Base-by-base conservation (phyloP, 2,329 filamentous ascomycete species). In the Diaporthe humulicola region DNA sequence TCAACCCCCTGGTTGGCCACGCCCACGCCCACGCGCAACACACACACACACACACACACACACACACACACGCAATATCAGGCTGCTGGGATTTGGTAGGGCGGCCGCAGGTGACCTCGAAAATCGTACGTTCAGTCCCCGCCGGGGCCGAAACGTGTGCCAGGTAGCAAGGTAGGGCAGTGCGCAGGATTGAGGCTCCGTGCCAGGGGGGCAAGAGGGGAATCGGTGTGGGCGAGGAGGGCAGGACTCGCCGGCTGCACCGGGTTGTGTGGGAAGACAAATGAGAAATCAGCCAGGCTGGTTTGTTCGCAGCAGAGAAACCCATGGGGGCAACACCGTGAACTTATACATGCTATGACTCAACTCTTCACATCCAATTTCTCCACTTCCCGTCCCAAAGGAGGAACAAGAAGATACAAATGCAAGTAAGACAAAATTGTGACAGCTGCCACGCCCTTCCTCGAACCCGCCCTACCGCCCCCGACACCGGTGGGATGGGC, bases 171-270 rank as follows among this genome's bases (percentile, higher is more conserved):
- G n/a, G 15, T 28, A 61, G 14, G 38, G 38, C 33, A 36, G 22
- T 22, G 56, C 56, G 56, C n/a, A 60, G 33, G 33, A 60, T 45
- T 64, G 38, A 64, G 58, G 58, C 38, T 64, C 58, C 58, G 17
- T 42, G 10, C 25, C 38, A 22, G 9, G 56, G 19, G 19, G 17
- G 30, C 6, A 28, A 8, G 54, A 28, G 52, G 6, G 25, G 42
- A 19, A 19, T 42, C 14, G 7, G 36, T 40, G 58, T 42, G 58
- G 28, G 38, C 38, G 57, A 40, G 57, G 12, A 22, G 22, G 38
- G 25, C n/a, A n/a, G 5, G 17, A 6, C 25, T 19, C 4, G 58
- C 38, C 38, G 38, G 58, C 25, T 64, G 58, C 58, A 64, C 38
- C 38, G 58, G 58, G 38, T 40, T 64, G 25, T 52, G 58, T 42